phyloP scores from a whole-genome alignment of 148 eudicot genomes.

The Persicaria maculosa region DNA sequence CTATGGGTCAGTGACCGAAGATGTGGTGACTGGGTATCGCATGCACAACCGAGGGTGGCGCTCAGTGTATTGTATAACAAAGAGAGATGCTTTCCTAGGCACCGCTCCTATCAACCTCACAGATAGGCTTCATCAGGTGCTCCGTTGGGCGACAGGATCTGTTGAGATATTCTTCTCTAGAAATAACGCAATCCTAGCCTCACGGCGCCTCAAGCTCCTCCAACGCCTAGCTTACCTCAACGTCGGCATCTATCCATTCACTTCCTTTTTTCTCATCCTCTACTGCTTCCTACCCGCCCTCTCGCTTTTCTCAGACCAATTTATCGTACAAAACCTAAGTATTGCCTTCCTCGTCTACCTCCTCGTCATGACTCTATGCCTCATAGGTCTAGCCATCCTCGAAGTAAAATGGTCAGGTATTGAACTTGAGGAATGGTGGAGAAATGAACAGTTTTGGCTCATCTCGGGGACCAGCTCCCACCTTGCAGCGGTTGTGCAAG shows the following conservation, averaged over 20 bases:
- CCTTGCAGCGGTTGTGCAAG: conserved; percentile 19
- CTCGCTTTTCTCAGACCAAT: conserved; percentile 11
- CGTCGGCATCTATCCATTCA: conserved; percentile 21
- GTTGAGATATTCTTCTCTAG: conserved; percentile 25
- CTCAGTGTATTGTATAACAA: conserved; percentile 17
- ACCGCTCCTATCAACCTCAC: conserved; percentile 19
- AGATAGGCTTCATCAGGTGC: conserved; percentile 18
- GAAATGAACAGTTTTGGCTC: conserved; percentile 21
- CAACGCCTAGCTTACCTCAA: conserved; percentile 20
- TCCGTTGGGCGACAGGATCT: conserved; percentile 23
- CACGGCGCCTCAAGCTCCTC: conserved; percentile 7
- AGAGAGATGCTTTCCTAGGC: conserved; percentile 19
- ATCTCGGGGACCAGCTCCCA: conserved; percentile 18
- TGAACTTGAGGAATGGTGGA: conserved; percentile 18
- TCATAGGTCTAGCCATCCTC: conserved; percentile 13
- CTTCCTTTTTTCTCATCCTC: conserved; percentile 11
- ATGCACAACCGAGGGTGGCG: conserved; percentile 24
- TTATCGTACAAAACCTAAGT: conserved; percentile 11
- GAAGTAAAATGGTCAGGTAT: conserved; percentile 22
- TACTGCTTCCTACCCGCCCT: conserved; percentile 14
- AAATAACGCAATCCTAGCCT: conserved; percentile 17
- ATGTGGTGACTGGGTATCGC: conserved; percentile 28
- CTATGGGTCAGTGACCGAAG: conserved; percentile 39
- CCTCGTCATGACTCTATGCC: conserved; percentile 10
- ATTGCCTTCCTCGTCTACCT: conserved; percentile 13